Percentiles rank a stretch among this genome's conserved stretches.
phyloP scores from a whole-genome alignment of 495 filamentous ascomycete species.

The Monascus purpureus region DNA sequence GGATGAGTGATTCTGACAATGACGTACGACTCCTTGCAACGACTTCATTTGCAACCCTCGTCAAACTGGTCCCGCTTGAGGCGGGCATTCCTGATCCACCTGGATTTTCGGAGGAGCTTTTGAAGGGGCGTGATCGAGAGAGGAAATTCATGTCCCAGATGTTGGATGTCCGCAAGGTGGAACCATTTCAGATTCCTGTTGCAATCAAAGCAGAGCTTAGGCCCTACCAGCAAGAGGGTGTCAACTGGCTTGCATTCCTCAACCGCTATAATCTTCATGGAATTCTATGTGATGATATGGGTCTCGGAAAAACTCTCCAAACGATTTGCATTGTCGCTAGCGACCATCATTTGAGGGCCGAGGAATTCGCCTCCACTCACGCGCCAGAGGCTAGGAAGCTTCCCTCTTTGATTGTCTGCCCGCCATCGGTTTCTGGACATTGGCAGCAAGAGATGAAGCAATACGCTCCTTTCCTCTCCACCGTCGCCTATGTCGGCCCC shows the following conservation, averaged over 20 bases:
- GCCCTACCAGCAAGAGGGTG: constrained; percentile 95
- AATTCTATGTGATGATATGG: constrained; percentile 99
- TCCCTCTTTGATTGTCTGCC: constrained; percentile 89
- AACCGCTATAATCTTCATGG: constrained; percentile 96
- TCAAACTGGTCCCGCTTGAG: constrained; percentile 97
- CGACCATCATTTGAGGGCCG: constrained; percentile 85
- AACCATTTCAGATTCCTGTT: constrained; percentile 84
- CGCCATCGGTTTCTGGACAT: constrained; percentile 92
- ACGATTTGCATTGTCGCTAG: constrained; percentile 96
- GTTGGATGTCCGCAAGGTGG: constrained; percentile 88
- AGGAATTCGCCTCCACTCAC: constrained; percentile 72
- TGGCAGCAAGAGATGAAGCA: constrained; percentile 96
- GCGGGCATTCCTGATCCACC: constrained; percentile 95
- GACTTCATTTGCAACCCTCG: constrained; percentile 90
- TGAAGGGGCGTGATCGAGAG: constrained; percentile 82
- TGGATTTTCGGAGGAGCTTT: constrained; percentile 73
- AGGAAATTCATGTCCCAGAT: constrained; percentile 94
- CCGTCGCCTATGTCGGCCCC: constrained; percentile 79
- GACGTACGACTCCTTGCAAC: constrained; percentile 90
- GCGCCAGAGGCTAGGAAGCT: constrained; percentile 62
- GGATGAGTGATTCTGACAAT: constrained; percentile 98
- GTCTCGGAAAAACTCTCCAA: constrained; percentile 92
- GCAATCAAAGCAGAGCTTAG: constrained; percentile 91
- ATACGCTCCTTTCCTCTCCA: constrained; percentile 85
- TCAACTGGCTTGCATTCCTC: constrained; percentile 97